Percentiles rank a stretch among this genome's conserved stretches.
Conservation (phyloP, 78 protist species). For the Anaeramoeba ignava region DNA sequence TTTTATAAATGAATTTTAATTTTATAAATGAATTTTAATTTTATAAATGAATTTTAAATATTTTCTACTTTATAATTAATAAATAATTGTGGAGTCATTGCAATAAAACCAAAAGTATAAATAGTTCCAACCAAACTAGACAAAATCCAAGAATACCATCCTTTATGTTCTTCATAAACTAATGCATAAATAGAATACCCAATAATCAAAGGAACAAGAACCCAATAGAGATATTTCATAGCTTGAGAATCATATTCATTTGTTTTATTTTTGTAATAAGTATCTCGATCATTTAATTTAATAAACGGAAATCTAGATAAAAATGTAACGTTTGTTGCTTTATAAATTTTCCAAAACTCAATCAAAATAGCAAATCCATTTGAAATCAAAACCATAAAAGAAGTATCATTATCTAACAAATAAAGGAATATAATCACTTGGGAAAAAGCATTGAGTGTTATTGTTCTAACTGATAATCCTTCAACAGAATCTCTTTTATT, state of each 20-base stretch:
- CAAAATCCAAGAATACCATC: constrained; percentile 40
- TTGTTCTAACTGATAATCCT: constrained; percentile 72
- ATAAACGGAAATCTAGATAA: too few relatives aligned
- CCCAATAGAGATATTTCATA: constrained; percentile 49
- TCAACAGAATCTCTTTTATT: constrained; percentile 47
- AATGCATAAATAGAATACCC: constrained; percentile 68
- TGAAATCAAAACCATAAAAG: constrained; percentile 46
- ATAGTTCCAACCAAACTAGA: background rate
- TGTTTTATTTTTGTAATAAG: constrained; percentile 35
- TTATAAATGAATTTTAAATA: too few relatives aligned
- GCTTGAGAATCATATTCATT: constrained; percentile 59
- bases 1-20: too few relatives aligned
- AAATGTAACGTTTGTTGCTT: constrained; percentile 41
- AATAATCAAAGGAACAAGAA: constrained; percentile 46
- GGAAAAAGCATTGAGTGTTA: too few relatives aligned
- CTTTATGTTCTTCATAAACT: constrained; percentile 56
- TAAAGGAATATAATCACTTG: constrained; percentile 66
- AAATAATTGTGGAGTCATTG: constrained; percentile 90
- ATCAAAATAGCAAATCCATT: constrained; percentile 51
- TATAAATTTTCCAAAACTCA: constrained; percentile 78
- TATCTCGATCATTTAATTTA: constrained; percentile 11
- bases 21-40: too few relatives aligned
- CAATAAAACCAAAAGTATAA: constrained; percentile 49
- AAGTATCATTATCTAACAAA: constrained; percentile 75
- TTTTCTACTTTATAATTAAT: constrained; percentile 92